Conservation (phyloP, 371 early-diverging fungal genomes). For the Phascolomyces articulosus region DNA sequence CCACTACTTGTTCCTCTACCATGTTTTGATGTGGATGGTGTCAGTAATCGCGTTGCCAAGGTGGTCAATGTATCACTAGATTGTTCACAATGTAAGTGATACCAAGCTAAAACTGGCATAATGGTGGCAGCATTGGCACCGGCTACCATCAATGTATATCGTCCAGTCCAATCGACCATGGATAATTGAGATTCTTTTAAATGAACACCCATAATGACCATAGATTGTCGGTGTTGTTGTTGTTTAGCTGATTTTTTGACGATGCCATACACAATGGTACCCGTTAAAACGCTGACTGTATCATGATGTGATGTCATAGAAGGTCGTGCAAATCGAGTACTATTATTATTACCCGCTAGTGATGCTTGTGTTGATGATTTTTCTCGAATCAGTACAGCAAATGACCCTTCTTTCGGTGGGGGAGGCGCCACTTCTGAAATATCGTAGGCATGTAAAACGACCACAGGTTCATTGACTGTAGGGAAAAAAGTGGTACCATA, state of each 20-base stretch:
- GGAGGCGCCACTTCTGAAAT: not conserved
- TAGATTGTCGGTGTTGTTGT: too few species aligned
- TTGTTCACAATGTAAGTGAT: slow-evolving; percentile 10
- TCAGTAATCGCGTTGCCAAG: not conserved
- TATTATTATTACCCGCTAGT: too few species aligned
- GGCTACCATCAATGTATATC: slow-evolving; percentile 24
- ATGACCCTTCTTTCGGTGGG: slow-evolving; percentile 13
- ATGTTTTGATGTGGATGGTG: not conserved
- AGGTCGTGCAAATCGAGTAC: too few species aligned
- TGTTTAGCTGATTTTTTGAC: too few species aligned
- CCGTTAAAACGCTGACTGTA: not conserved
- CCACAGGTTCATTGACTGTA: slow-evolving; percentile 13
- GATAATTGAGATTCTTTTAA: slow-evolving; percentile 10
- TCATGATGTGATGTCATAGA: too few species aligned
- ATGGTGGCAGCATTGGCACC: slow-evolving; percentile 23
- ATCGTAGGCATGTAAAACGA: slow-evolving; percentile 10
- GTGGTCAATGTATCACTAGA: slow-evolving; percentile 8
- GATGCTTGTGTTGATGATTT: not conserved
- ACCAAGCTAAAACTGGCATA: slow-evolving; percentile 29
- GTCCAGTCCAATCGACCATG: slow-evolving; percentile 16
- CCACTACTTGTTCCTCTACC: not conserved
- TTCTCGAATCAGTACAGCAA: slow-evolving; percentile 6
- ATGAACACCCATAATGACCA: slow-evolving; percentile 25
- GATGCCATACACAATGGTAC: slow-evolving; percentile 1
- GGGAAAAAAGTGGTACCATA: slow-evolving; percentile 9